Percentiles rank a stretch among this genome's conserved stretches.
phyloP scores from a whole-genome alignment of 2,329 filamentous ascomycete species.

The Lecanosticta acicola region DNA sequence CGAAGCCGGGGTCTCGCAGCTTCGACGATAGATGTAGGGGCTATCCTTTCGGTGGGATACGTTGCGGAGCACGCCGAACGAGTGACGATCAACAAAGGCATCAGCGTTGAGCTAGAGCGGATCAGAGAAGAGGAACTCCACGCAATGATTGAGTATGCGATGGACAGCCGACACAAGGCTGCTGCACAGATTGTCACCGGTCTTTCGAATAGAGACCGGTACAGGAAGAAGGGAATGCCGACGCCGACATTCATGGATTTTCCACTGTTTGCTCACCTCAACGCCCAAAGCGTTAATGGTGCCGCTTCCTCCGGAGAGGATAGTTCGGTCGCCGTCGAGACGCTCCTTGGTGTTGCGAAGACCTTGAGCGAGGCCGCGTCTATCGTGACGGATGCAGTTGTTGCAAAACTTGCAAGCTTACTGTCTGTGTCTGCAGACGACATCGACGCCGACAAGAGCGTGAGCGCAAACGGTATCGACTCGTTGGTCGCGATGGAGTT shows the following conservation, averaged over 20 bases:
- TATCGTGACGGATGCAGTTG: neutral
- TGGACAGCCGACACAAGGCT: neutral
- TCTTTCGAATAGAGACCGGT: neutral
- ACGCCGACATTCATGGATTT: neutral
- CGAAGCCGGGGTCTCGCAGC: constrained; percentile 21
- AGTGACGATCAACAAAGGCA: neutral
- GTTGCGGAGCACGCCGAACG: constrained; percentile 12
- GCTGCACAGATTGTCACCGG: neutral
- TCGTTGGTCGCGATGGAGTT: constrained; percentile 4
- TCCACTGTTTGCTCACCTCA: neutral
- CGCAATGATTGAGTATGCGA: neutral
- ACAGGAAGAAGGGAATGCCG: neutral
- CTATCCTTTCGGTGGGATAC: constrained; percentile 30
- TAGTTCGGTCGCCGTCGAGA: neutral
- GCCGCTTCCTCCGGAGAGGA: neutral
- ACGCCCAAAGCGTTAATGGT: neutral
- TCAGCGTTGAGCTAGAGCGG: neutral
- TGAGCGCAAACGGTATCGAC: neutral
- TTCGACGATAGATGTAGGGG: constrained; percentile 28
- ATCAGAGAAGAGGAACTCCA: neutral
- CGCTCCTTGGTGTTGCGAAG: neutral
- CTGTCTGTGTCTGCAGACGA: neutral
- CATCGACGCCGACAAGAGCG: neutral
- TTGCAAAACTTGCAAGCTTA: neutral
- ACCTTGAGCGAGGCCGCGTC: neutral